Percentiles rank a stretch among this genome's conserved stretches.
Evolutionary conservation across 1,284 basidiomycete species (phyloP).

Genomic region (Cutaneotrichosporon cavernicola): DNA sequence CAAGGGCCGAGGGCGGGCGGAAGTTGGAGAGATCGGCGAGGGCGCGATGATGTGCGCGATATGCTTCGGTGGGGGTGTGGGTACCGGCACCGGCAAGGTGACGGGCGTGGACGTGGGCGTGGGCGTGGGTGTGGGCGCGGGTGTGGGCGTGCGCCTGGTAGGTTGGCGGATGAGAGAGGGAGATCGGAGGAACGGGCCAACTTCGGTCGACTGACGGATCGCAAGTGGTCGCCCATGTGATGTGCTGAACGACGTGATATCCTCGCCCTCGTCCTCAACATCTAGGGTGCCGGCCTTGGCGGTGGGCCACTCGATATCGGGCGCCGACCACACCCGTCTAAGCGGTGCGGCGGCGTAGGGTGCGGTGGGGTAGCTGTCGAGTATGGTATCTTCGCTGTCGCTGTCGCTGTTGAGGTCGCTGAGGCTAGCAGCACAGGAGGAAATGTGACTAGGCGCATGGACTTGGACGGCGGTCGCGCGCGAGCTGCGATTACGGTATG

Average conservation of each 20-base stretch:
- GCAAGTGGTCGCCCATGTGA: no score
- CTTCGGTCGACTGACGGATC: no score
- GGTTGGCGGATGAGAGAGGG: no score
- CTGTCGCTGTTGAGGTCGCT: background rate
- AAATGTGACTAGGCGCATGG: background rate
- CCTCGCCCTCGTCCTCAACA: background rate
- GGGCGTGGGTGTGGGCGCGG: background rate
- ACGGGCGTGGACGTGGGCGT: background rate
- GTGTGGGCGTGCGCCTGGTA: background rate
- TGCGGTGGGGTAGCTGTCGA: no score
- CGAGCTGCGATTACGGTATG: conserved; percentile 5
- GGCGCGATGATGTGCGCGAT: background rate
- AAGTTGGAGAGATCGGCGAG: background rate
- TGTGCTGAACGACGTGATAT: no score
- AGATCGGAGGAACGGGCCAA: no score
- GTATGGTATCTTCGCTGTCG: background rate
- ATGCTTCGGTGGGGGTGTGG: background rate
- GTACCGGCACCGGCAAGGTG: no score
- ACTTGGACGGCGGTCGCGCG: background rate
- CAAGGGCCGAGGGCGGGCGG: background rate
- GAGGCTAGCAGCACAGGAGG: background rate
- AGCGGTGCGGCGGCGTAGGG: background rate
- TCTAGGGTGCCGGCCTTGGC: background rate
- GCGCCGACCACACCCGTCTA: background rate
- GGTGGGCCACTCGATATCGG: background rate